Evolutionary conservation across 2,329 filamentous ascomycete genomes (phyloP), one percentile per base, ranked within the genome.

Genomic region (Calonectria fujianensis): DNA sequence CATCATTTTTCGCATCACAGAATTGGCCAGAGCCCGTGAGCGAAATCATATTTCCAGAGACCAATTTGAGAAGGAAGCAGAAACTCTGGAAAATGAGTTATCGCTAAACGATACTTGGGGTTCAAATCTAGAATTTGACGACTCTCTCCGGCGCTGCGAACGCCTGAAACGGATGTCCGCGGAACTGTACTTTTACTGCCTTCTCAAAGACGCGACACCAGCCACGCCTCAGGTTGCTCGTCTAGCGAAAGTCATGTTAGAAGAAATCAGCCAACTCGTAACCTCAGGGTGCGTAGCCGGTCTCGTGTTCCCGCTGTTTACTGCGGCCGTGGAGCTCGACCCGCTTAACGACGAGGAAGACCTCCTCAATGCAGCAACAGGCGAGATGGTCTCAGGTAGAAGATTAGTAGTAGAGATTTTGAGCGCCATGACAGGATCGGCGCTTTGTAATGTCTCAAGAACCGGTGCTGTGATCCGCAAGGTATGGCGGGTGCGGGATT

Each of bases 1-100:
- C 1, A 85, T 89, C 4, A 78, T 89, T 6, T 88, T 86, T n/a
- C 83, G 83, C 0, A 88, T 88, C 29, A 89, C 87, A 0, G 88
- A 89, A 63, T 79, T 89, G 18, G 87, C 87, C 6, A 82, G 86
- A n/a, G 80, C 84, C 8, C 24, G 76, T 13, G 74, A 31, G 1
- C 45, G 72, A 35, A 57, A 64, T 6, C 35, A 61, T 3, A 70
- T 72, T 41, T 69, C 67, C 1, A 20, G 20, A 1, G n/a, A 31
- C 0, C 63, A 71, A 0, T 80, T 78, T 2, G 65, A 69, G 1
- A 0, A 29, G 0, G 73, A 78, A 8, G 71, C 72, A 2, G 57
- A 59, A 9, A 50, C 68, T 1, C 35, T 80, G 3, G 72, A 77
- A 3, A 67, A 24, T 0, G 78, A 80, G 2, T 14, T 80, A 10